Percentiles rank a stretch among this genome's conserved stretches.
These are phyloP conservation scores for Cutaneotrichosporon sp. DNA, from an alignment of 1,284 basidiomycete genomes.

Conservation along the genomic window DNA sequence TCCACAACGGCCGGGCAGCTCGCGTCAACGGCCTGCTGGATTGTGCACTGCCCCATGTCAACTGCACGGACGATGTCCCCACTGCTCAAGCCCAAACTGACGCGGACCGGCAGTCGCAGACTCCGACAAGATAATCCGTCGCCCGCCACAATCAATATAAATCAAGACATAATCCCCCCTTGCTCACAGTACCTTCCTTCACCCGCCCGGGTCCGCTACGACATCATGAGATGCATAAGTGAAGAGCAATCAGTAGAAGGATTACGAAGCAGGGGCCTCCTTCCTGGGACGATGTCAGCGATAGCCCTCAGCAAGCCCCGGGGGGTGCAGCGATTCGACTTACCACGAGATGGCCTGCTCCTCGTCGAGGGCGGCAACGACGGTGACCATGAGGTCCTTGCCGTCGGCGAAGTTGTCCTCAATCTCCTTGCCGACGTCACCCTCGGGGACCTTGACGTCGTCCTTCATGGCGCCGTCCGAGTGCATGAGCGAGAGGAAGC, in stretches of 20 bases:
- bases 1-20: no score
- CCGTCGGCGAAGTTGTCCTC: conserved; percentile 70
- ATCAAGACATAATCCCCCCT: no score
- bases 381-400: conserved; percentile 75
- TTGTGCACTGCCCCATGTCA: no score
- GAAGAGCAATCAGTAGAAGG: background rate
- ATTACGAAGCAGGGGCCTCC: conserved; percentile 3
- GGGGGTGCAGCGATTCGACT: background rate
- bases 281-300: conserved; percentile 1
- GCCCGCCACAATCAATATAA: no score
- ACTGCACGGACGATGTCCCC: no score
- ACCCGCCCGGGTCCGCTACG: background rate
- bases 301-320: no score
- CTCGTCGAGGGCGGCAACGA: conserved; percentile 80
- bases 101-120: no score
- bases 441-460: conserved; percentile 90
- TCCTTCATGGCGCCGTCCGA: conserved; percentile 81
- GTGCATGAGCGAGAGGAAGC: conserved; percentile 92
- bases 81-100: no score
- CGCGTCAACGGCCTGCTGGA: no score
- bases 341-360: conserved; percentile 8
- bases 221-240: conserved; percentile 2
- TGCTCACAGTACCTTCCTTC: no score
- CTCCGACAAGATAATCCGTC: no score
- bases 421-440: conserved; percentile 75